Evolutionary conservation across 1,284 basidiomycete species (phyloP), one percentile per base, ranked within the genome.

Genomic region (Pascua guehoae): DNA sequence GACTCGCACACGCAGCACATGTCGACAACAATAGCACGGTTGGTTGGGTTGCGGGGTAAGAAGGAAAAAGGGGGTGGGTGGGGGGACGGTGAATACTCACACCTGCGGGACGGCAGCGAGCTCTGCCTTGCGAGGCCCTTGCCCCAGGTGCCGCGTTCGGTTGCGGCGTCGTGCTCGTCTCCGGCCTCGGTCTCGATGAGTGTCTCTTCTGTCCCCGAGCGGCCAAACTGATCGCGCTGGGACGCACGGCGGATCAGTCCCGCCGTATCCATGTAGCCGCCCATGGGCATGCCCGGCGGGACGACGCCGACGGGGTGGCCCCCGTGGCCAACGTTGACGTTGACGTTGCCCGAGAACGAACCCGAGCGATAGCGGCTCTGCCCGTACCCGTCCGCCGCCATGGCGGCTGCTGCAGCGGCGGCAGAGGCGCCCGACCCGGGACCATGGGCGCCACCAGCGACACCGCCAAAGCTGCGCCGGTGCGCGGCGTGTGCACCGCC

Each of bases 121-220:
- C 70, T 72, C 63, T 74, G 72, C 46, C 73, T 63, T 41, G 58
- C 62, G 8, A 75, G 57, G 1, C 71, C 71, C 58, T 66, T 73
- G 36, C 64, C 67, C 71, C 66, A 71, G 17, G 49, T 67, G 4
- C 59, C 60, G 18, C 47, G 57, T 58, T 68, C 66, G 8, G 63
- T 61, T 7, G 61, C 61, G 11, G 63, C 57, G n/a, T 58, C 58
- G 18, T 49, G 53, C 43, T 69, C 67, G 17, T 60, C 62, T 24
- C 58, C 62, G 10, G 57, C 53, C 17, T 73, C 66, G 4, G 60
- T 67, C 49, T 69, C 58, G 37, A 63, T 32, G 37, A 60, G 58
- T 60, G 53, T 72, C 62, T 51, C 57, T 60, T 51, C 65, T 42
- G 37, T 69, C 64, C 36, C 64, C 59, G 39, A 60, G 53, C 70